Evolutionary conservation across 352 stramenopile genomes (phyloP).

Genomic region (Plasmopara muralis): DNA sequence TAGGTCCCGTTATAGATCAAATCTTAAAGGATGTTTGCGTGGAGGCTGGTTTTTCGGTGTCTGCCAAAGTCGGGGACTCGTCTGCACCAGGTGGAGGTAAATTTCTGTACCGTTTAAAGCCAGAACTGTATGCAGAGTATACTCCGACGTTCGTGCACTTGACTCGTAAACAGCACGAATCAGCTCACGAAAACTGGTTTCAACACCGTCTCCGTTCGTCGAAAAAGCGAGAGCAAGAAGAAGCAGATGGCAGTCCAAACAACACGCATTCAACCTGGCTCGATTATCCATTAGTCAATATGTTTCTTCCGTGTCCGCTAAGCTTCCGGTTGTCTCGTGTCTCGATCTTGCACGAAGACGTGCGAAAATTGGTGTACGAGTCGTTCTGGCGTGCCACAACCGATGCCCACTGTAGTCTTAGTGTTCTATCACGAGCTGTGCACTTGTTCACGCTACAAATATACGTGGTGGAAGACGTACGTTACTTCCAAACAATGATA

Average conservation of each 20-base stretch:
- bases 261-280: conserved; percentile 74
- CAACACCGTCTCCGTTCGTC: conserved; percentile 65
- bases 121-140: conserved; percentile 78
- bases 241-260: conserved; percentile 45
- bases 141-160: conserved; percentile 82
- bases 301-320: conserved; percentile 56
- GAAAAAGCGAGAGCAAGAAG: conserved; percentile 59
- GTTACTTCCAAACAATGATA: conserved; percentile 50
- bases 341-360: conserved; percentile 56
- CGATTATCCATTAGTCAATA: conserved; percentile 80
- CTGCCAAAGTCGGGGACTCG: conserved; percentile 22
- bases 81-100: conserved; percentile 37
- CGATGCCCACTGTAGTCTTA: conserved; percentile 55
- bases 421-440: conserved; percentile 57
- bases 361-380: conserved; percentile 58
- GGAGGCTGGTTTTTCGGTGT: conserved; percentile 20
- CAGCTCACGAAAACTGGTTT: conserved; percentile 84
- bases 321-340: conserved; percentile 52
- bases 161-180: conserved; percentile 82
- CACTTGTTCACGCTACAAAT: conserved; percentile 78
- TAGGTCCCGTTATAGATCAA: conserved; percentile 56
- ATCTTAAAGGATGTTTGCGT: conserved; percentile 74
- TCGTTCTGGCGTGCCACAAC: conserved; percentile 55
- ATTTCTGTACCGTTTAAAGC: conserved; percentile 78
- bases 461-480: conserved; percentile 74